Percentiles rank a stretch among this genome's conserved stretches.
Evolutionary conservation across 1,139 yeast species (phyloP).

Genomic region (Saccharomyces hybrid): DNA sequence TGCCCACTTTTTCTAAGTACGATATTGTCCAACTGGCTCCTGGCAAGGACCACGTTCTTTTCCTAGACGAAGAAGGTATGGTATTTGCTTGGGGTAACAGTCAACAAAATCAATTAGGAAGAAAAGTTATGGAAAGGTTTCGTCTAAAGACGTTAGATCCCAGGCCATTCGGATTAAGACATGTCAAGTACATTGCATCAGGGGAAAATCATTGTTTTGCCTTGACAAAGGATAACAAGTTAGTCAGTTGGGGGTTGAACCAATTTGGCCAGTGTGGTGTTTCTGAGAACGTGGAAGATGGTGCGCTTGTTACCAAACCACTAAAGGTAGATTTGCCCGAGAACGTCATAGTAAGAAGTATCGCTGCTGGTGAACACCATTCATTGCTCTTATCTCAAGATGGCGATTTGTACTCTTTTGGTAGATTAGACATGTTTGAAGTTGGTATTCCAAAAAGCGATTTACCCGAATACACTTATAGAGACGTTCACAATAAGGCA

Average conservation of each 20-base stretch:
- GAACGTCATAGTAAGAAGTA: conserved; percentile 46
- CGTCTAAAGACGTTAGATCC: conserved; percentile 56
- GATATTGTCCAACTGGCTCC: conserved; percentile 80
- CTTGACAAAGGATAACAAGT: conserved; percentile 60
- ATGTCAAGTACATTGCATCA: conserved; percentile 72
- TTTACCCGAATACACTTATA: conserved; percentile 60
- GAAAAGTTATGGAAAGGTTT: conserved; percentile 71
- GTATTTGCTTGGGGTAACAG: conserved; percentile 98
- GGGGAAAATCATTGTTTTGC: conserved; percentile 98
- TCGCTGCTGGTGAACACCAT: conserved; percentile 94
- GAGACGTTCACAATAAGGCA: conserved; percentile 71
- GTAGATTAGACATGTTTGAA: conserved; percentile 89
- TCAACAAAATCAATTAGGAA: conserved; percentile 84
- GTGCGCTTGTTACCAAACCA: conserved; percentile 72
- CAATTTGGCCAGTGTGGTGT: conserved; percentile 95
- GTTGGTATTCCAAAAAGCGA: conserved; percentile 66
- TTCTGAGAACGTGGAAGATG: conserved; percentile 63
- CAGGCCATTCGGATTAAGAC: conserved; percentile 68
- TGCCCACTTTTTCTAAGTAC: conserved; percentile 42
- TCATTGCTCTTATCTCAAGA: conserved; percentile 62
- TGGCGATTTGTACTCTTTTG: conserved; percentile 78
- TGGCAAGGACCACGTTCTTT: conserved; percentile 87
- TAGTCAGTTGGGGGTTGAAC: conserved; percentile 89
- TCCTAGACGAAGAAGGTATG: conserved; percentile 73
- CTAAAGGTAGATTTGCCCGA: conserved; percentile 49